Evolutionary conservation across 176 grass and related monocot genomes (phyloP).

Genomic region (Hsuehochloa calcarea): DNA sequence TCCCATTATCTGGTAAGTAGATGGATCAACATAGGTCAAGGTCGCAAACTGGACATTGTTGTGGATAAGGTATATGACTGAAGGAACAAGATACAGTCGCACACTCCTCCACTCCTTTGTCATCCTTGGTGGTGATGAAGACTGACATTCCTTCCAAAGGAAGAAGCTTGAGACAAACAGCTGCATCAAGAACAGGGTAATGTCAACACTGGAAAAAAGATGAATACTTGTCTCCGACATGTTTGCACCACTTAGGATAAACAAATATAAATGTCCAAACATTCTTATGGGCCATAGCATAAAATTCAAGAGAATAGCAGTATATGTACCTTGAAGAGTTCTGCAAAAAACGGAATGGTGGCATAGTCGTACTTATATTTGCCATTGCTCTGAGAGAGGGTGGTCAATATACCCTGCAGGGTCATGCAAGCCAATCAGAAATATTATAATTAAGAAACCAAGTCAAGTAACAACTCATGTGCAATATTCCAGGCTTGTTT

Average conservation of each 20-base stretch:
- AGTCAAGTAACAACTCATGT: conserved; percentile 19
- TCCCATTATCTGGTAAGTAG: conserved; percentile 98
- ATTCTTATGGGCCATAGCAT: background rate
- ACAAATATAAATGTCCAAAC: background rate
- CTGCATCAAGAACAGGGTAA: conserved; percentile 45
- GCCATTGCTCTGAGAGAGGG: conserved; percentile 83
- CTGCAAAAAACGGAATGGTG: conserved; percentile 89
- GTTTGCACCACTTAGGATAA: background rate
- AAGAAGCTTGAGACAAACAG: conserved; percentile 73
- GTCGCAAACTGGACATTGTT: conserved; percentile 96
- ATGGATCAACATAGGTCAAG: conserved; percentile 90
- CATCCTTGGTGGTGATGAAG: conserved; percentile 71
- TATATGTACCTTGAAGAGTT: conserved; percentile 74
- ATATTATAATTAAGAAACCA: background rate
- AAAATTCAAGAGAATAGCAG: conserved; percentile 5
- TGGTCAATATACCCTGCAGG: conserved; percentile 87
- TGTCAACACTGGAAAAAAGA: background rate
- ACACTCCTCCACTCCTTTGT: conserved; percentile 88
- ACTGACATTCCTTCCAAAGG: conserved; percentile 81
- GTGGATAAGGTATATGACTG: conserved; percentile 90
- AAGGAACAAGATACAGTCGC: conserved; percentile 75
- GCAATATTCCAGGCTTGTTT: conserved; percentile 17
- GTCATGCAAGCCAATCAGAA: conserved; percentile 20
- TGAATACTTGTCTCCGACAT: background rate
- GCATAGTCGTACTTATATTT: conserved; percentile 90